Percentiles rank a stretch among this genome's conserved stretches.
These are phyloP conservation scores for Balansia obtecta DNA, from an alignment of 2,329 filamentous ascomycete species.

Conservation along the genomic window DNA sequence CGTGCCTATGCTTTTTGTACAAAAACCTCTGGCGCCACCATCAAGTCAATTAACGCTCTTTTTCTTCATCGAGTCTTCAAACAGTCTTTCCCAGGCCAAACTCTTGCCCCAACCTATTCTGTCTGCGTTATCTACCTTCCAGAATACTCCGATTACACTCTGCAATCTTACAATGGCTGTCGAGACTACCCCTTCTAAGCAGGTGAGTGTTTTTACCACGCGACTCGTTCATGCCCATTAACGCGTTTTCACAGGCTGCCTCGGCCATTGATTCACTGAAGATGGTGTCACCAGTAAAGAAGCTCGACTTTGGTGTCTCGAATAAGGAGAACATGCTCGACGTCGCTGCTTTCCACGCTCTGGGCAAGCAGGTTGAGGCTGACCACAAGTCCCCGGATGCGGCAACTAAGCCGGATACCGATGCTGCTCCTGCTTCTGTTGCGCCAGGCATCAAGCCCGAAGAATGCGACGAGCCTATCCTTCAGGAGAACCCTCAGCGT, in stretches of 20 bases:
- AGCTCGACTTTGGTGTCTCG: slow-evolving; percentile 61
- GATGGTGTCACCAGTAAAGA: slow-evolving; percentile 88
- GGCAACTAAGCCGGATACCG: slow-evolving; percentile 22
- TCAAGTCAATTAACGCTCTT: slow-evolving; percentile 8
- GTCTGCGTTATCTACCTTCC: slow-evolving; percentile 10
- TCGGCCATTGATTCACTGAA: slow-evolving; percentile 78
- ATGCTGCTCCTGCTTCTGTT: slow-evolving; percentile 21
- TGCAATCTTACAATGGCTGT: slow-evolving; percentile 51
- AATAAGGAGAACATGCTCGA: slow-evolving; percentile 73
- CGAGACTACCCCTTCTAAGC: slow-evolving; percentile 51
- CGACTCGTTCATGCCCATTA: slow-evolving; percentile 14
- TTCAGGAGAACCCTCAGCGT: slow-evolving; percentile 89
- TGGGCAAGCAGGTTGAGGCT: slow-evolving; percentile 44
- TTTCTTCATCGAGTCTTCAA: slow-evolving; percentile 19
- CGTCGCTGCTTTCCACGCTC: slow-evolving; percentile 34
- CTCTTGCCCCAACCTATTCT: slow-evolving; percentile 10
- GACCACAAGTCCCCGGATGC: slow-evolving; percentile 47
- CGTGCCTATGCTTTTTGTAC: slow-evolving; percentile 20
- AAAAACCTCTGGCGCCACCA: slow-evolving; percentile 25
- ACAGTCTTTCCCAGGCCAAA: slow-evolving; percentile 10
- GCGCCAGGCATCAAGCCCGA: slow-evolving; percentile 47
- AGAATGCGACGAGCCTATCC: slow-evolving; percentile 76
- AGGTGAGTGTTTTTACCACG: slow-evolving; percentile 34
- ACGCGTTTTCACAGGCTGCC: slow-evolving; percentile 51
- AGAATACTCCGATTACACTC: slow-evolving; percentile 5